These are phyloP conservation scores for Neonectria ditissima DNA, from an alignment of 2,329 filamentous ascomycete species.

Conservation along the genomic window DNA sequence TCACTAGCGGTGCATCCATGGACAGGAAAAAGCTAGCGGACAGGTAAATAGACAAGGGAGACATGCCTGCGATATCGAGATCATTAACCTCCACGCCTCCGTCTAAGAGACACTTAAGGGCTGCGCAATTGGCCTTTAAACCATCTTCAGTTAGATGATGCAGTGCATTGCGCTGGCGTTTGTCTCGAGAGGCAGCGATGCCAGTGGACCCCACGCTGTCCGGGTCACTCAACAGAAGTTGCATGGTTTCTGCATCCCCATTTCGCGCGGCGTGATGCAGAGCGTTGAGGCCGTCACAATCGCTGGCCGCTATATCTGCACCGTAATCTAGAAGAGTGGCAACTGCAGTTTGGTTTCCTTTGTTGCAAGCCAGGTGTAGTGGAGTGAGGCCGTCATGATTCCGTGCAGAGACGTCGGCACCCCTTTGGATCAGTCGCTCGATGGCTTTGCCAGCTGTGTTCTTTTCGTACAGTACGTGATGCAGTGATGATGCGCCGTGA, in stretches of 20 bases:
- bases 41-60: slow-evolving; percentile 11
- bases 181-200: slow-evolving; percentile 13
- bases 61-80: slow-evolving; percentile 15
- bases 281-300: slow-evolving; percentile 15
- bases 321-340: slow-evolving; percentile 5
- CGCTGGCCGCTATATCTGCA: slow-evolving; percentile 1
- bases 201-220: not conserved
- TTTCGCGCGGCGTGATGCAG: slow-evolving; percentile 14
- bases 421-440: too few species aligned
- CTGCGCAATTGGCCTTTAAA: not conserved
- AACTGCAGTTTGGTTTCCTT: slow-evolving; percentile 2
- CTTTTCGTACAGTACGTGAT: too few species aligned
- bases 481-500: not conserved
- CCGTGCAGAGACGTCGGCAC: too few species aligned
- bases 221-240: not conserved
- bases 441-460: too few species aligned
- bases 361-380: slow-evolving; percentile 7
- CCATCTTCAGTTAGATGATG: slow-evolving; percentile 12
- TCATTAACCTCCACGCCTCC: slow-evolving; percentile 4
- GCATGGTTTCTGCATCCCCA: not conserved
- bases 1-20: not conserved
- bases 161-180: slow-evolving; percentile 1
- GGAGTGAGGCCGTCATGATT: not conserved
- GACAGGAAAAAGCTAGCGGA: not conserved
- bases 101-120: not conserved